Conservation (phyloP, 2,329 filamentous ascomycete species). For the Fusarium odoratissimum region DNA sequence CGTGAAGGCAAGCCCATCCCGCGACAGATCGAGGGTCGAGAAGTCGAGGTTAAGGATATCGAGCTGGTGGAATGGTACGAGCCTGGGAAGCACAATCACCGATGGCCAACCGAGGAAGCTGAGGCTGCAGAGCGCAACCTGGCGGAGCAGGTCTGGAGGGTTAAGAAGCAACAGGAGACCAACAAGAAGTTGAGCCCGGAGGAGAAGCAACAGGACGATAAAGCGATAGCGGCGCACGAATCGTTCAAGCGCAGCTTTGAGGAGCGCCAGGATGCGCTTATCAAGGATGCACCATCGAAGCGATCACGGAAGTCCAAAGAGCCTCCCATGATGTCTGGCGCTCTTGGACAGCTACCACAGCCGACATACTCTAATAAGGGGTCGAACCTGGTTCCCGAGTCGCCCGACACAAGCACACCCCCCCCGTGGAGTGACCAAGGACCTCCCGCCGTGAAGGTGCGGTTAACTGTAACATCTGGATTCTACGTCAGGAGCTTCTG, state of each 20-base stretch:
- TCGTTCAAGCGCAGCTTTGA: constrained; percentile 69
- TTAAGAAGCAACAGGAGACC: constrained; percentile 67
- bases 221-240: constrained; percentile 67
- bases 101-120: constrained; percentile 84
- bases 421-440: constrained; percentile 70
- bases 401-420: constrained; percentile 59
- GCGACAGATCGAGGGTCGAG: constrained; percentile 81
- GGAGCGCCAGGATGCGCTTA: constrained; percentile 66
- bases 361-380: constrained; percentile 56
- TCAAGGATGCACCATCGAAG: constrained; percentile 61
- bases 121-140: constrained; percentile 79
- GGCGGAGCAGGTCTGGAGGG: constrained; percentile 76
- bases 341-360: constrained; percentile 63
- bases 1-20: constrained; percentile 89
- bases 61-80: constrained; percentile 88
- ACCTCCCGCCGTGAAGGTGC: constrained; percentile 82
- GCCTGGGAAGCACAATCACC: constrained; percentile 81
- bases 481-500: constrained; percentile 97
- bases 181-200: constrained; percentile 63
- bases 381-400: constrained; percentile 64
- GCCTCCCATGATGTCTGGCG: constrained; percentile 68
- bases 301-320: constrained; percentile 47
- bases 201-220: constrained; percentile 65
- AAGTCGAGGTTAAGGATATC: constrained; percentile 81
- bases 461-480: constrained; percentile 92